These are phyloP conservation scores for Mallotus repandus DNA, from an alignment of 441 rosid species.

Conservation along the genomic window DNA sequence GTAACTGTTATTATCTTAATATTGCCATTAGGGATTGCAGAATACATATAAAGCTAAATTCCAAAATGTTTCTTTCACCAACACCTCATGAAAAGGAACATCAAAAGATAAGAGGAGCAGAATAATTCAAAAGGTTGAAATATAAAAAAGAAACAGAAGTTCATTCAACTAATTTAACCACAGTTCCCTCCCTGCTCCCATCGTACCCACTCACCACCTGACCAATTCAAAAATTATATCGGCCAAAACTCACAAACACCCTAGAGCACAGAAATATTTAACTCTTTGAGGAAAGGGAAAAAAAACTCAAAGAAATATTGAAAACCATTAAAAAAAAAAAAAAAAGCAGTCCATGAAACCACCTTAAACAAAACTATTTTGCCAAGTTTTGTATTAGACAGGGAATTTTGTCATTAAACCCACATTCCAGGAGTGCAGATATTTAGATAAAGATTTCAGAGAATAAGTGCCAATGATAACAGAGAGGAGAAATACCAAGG, in stretches of 20 bases:
- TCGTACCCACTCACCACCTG: background rate
- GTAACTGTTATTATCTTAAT: background rate
- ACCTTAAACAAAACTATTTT: background rate
- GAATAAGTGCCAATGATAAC: background rate
- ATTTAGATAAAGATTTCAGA: background rate
- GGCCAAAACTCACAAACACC: background rate
- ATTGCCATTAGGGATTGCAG: background rate
- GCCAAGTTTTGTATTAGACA: background rate
- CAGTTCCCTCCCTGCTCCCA: background rate
- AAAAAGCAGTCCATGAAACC: background rate
- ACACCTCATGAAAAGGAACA: background rate
- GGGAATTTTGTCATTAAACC: background rate
- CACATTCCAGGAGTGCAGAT: background rate
- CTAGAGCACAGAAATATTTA: background rate
- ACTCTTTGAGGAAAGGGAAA: too few species aligned
- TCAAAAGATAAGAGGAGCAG: background rate
- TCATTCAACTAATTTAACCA: background rate
- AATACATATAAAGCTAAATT: background rate
- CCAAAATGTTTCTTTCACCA: background rate
- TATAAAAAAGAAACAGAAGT: too few species aligned
- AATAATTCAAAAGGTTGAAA: background rate
- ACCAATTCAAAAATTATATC: background rate
- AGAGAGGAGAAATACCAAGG: background rate
- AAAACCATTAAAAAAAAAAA: background rate
- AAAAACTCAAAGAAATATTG: background rate